Evolutionary conservation across 345 rosid genomes (phyloP), one percentile per base, ranked within the genome.

Genomic region (Abelmoschus esculentus): DNA sequence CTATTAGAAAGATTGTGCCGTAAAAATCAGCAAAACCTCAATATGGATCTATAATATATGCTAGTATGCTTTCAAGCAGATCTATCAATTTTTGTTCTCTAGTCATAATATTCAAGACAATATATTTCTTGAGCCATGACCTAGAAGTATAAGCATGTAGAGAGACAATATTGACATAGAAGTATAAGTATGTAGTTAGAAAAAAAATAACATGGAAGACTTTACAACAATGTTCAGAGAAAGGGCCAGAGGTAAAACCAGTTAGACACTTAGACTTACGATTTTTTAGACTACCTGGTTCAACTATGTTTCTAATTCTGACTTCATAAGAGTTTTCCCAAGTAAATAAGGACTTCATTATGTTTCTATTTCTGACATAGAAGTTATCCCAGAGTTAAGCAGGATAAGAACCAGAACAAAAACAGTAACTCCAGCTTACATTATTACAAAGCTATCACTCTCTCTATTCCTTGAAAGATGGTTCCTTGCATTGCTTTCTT

Each of bases 391-490:
- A 47, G 12, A 36, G 18, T 61, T 61, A 6, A 71, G 65, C 14
- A 12, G 12, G 28, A 14, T 38, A 63, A 36, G 69, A 72, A 54
- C 36, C 36, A 50, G 17, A 26, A 63, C 0, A 5, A 59, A 52
- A 18, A 31, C 5, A 15, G 14, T 38, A 34, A 54, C 28, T 26
- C 28, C 11, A 22, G 73, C 86, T 89, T 76, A 89, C 95, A 56
- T 77, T 66, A 57, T 74, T 28, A 82, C 42, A 74, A 76, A 79
- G 57, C 86, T 77, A 55, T 82, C 83, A 58, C 90, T 87, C 31
- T 69, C 72, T 70, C 80, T 70, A 64, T 74, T 83, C 78, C 81
- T 84, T 71, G 66, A 44, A 34, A 79, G 66, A 65, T 55, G 74
- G 67, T 70, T 81, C 75, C 81, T 80, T 74, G 57, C 56, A 40